phyloP scores from a whole-genome alignment of 148 eudicot species.

The Chenopodium quinoa region DNA sequence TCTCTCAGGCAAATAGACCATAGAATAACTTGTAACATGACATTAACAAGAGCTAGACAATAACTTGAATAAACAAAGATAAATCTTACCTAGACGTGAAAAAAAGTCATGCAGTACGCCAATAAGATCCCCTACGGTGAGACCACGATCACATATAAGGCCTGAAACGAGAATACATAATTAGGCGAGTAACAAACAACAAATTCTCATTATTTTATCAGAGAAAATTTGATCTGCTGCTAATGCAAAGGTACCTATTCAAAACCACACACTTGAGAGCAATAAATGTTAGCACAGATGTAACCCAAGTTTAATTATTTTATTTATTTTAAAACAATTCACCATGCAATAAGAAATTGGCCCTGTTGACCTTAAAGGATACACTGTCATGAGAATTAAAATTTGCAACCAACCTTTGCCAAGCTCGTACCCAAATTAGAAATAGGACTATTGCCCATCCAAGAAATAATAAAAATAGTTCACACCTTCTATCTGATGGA shows the following conservation, averaged over 20 bases:
- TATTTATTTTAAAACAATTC: neutral
- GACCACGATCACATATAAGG: conserved; percentile 85
- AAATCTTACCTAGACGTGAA: conserved; percentile 65
- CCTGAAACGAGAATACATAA: conserved; percentile 42
- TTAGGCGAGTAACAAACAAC: conserved; percentile 10
- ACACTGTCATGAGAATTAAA: neutral
- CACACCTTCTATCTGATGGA: conserved; percentile 99
- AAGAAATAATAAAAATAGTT: neutral
- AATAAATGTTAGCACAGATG: neutral
- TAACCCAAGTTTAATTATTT: neutral
- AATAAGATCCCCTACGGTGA: conserved; percentile 84
- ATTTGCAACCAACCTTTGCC: neutral
- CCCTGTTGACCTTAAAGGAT: neutral
- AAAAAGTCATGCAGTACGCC: conserved; percentile 92
- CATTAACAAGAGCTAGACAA: neutral
- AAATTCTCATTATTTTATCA: neutral
- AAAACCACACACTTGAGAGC: neutral
- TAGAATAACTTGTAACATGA: neutral
- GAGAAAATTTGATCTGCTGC: neutral
- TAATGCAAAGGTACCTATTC: neutral
- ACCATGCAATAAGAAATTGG: neutral
- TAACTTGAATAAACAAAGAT: neutral
- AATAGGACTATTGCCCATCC: neutral
- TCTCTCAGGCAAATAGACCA: neutral
- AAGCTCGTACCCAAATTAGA: neutral